Percentiles rank a stretch among this genome's conserved stretches.
Evolutionary conservation across 2,329 filamentous ascomycete species (phyloP).

Genomic region (Colletotrichum kahawae): DNA sequence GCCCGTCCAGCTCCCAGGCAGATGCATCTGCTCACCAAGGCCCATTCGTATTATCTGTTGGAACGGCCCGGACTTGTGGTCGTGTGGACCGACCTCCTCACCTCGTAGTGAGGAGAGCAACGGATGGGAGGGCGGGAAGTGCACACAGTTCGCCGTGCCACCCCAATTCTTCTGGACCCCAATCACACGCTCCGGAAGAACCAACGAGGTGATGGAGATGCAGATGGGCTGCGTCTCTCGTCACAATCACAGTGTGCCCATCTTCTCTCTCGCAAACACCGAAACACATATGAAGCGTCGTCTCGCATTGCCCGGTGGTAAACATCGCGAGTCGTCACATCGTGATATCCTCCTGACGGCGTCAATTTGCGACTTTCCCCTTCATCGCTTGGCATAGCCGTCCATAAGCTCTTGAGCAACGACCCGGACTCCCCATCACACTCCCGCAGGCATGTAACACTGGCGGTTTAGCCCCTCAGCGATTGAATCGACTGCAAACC

Average conservation of each 20-base stretch:
- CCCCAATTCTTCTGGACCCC: slow-evolving; percentile 6
- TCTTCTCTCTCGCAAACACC: slow-evolving; percentile 1
- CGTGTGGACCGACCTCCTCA: neutral
- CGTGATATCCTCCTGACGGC: neutral
- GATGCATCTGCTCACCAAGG: neutral
- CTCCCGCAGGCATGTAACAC: slow-evolving; percentile 11
- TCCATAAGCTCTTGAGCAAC: neutral
- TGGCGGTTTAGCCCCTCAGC: neutral
- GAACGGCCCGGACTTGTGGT: neutral
- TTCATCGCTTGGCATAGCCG: neutral
- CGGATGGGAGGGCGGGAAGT: neutral
- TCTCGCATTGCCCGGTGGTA: neutral
- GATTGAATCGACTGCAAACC: neutral
- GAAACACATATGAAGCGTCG: slow-evolving; percentile 17
- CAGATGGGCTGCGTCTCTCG: neutral
- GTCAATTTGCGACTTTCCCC: neutral
- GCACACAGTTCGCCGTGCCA: slow-evolving; percentile 1
- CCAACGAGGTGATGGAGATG: slow-evolving; percentile 12
- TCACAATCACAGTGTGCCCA: slow-evolving; percentile 9
- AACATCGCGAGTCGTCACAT: neutral
- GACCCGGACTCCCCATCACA: neutral
- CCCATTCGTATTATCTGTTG: neutral
- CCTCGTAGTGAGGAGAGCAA: neutral
- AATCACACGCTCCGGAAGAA: slow-evolving; percentile 9
- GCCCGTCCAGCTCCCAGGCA: neutral